phyloP scores from a whole-genome alignment of 371 early-diverging fungal species.

The Mucor circinelloides region DNA sequence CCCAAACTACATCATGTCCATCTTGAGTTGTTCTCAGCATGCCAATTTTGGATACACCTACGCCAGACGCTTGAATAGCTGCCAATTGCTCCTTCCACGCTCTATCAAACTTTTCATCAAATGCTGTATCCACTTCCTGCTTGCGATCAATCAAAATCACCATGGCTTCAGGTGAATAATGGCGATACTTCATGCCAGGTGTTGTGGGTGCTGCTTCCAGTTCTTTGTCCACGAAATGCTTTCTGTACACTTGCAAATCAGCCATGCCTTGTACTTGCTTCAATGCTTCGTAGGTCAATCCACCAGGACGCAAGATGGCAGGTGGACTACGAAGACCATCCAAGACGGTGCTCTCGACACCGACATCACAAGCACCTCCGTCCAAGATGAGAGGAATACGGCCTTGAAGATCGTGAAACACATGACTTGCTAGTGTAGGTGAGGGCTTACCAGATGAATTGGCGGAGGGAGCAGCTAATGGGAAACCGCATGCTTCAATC shows the following conservation, averaged over 20 bases:
- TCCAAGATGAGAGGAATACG: slow-evolving; percentile 91
- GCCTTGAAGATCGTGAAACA: slow-evolving; percentile 84
- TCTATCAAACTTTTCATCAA: slow-evolving; percentile 21
- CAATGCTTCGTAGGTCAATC: slow-evolving; percentile 87
- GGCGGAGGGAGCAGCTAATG: slow-evolving; percentile 99
- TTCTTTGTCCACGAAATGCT: slow-evolving; percentile 71
- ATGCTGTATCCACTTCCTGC: not conserved
- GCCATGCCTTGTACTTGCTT: slow-evolving; percentile 55
- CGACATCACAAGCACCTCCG: slow-evolving; percentile 90
- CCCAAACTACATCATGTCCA: slow-evolving; percentile 24
- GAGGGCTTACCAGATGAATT: slow-evolving; percentile 97
- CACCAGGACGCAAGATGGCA: slow-evolving; percentile 97
- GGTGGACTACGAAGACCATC: slow-evolving; percentile 78
- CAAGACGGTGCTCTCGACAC: slow-evolving; percentile 98
- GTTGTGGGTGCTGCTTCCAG: slow-evolving; percentile 87
- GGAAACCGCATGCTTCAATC: slow-evolving; percentile 87
- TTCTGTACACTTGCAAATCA: slow-evolving; percentile 74
- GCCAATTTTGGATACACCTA: slow-evolving; percentile 31
- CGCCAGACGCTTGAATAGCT: slow-evolving; percentile 13
- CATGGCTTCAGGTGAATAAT: slow-evolving; percentile 94
- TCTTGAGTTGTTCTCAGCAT: slow-evolving; percentile 31
- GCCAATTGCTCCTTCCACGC: slow-evolving; percentile 28
- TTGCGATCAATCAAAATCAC: slow-evolving; percentile 77
- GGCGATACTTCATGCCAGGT: slow-evolving; percentile 99
- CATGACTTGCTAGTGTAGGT: slow-evolving; percentile 94